Evolutionary conservation across 78 protist genomes (phyloP).

Genomic region (Polysphondylium violaceum): DNA sequence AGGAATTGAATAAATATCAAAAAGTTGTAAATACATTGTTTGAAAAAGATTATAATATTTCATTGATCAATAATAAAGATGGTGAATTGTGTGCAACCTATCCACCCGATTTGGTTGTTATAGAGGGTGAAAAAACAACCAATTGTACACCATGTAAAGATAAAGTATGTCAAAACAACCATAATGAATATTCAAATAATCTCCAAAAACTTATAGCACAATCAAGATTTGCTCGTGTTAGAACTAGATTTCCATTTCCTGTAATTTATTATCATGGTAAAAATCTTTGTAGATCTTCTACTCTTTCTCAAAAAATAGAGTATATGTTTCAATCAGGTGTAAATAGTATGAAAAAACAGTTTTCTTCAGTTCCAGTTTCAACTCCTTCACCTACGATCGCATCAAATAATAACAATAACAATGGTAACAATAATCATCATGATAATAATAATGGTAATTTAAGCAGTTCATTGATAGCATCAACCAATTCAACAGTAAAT

Average conservation of each 20-base stretch:
- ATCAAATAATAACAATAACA: not conserved
- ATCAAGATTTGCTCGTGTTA: conserved; percentile 69
- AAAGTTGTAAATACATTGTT: conserved; percentile 28
- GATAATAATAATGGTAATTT: conserved; percentile 9
- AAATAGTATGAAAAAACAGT: conserved; percentile 71
- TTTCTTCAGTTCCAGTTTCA: not conserved
- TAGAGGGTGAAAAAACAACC: conserved; percentile 11
- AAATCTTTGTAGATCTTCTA: conserved; percentile 74
- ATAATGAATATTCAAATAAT: conserved; percentile 10
- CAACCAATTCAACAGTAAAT: not conserved
- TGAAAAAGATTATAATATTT: conserved; percentile 40
- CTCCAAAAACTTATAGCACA: conserved; percentile 33
- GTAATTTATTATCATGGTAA: conserved; percentile 65
- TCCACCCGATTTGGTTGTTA: conserved; percentile 67
- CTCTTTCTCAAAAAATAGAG: conserved; percentile 71
- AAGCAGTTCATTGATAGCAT: not conserved
- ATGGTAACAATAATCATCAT: not conserved
- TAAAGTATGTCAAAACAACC: not conserved
- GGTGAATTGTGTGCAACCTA: conserved; percentile 78
- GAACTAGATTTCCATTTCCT: conserved; percentile 76
- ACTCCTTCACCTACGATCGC: not conserved
- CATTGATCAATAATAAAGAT: conserved; percentile 56
- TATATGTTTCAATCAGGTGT: conserved; percentile 79
- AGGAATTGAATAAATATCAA: conserved; percentile 63
- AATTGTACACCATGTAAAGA: conserved; percentile 24